Evolutionary conservation across 176 grass and related monocot genomes (phyloP).

Genomic region (Panicum miliaceum): DNA sequence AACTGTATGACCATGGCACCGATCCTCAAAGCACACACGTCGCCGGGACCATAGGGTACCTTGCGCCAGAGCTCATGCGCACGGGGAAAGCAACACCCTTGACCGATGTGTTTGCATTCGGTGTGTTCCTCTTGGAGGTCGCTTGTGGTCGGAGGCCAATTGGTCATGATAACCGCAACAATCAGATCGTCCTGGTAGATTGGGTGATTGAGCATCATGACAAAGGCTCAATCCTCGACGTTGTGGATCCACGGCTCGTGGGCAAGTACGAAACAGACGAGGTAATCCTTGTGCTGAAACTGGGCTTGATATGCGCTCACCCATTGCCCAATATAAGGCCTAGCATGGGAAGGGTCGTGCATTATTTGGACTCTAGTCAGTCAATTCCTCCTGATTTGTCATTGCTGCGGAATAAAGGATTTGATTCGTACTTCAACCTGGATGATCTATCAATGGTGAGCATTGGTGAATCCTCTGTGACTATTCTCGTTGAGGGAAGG

Average conservation of each 20-base stretch:
- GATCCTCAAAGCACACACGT: conserved; percentile 36
- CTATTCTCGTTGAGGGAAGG: conserved; percentile 24
- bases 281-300: conserved; percentile 29
- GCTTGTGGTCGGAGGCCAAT: conserved; percentile 36
- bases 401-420: conserved; percentile 23
- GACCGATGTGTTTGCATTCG: conserved; percentile 46
- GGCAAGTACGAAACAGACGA: not conserved
- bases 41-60: conserved; percentile 38
- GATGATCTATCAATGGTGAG: not conserved
- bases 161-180: not conserved
- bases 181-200: conserved; percentile 21
- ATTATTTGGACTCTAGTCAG: conserved; percentile 33
- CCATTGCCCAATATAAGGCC: conserved; percentile 18
- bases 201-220: conserved; percentile 37
- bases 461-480: not conserved
- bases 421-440: conserved; percentile 2
- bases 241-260: conserved; percentile 12
- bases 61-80: conserved; percentile 39
- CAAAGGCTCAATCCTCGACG: not conserved
- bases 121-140: conserved; percentile 48
- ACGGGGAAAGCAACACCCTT: conserved; percentile 43
- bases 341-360: conserved; percentile 39
- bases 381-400: not conserved
- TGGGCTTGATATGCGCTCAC: conserved; percentile 48
- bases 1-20: conserved; percentile 38